A percentile compares a stretch with the other conserved stretches of the same genome.
These are phyloP conservation scores for Salinomyces thailandicus DNA, from an alignment of 2,329 filamentous ascomycete species.

Conservation along the genomic window DNA sequence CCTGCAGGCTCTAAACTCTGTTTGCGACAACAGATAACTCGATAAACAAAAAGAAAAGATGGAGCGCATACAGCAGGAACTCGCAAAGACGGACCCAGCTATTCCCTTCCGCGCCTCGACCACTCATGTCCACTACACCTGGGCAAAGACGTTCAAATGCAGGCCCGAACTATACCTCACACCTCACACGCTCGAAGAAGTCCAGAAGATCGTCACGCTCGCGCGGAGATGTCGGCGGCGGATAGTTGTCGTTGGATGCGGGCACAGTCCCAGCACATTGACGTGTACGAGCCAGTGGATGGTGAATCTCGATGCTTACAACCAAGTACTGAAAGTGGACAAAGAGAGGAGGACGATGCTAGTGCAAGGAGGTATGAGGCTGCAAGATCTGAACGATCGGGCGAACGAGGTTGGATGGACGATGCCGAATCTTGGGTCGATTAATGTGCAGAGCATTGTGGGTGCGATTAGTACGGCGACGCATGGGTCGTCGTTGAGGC, in stretches of 20 bases:
- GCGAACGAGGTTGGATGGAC: slow-evolving; percentile 68
- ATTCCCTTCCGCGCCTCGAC: slow-evolving; percentile 67
- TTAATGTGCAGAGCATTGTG: slow-evolving; percentile 86
- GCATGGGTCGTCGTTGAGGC: slow-evolving; percentile 74
- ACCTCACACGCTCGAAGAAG: slow-evolving; percentile 65
- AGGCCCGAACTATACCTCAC: slow-evolving; percentile 85
- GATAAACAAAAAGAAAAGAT: no score
- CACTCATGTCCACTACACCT: slow-evolving; percentile 74
- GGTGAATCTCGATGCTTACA: slow-evolving; percentile 80
- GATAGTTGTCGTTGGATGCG: slow-evolving; percentile 77
- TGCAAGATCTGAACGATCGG: slow-evolving; percentile 61
- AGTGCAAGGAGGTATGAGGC: slow-evolving; percentile 79
- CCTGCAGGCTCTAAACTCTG: no score
- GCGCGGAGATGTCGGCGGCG: slow-evolving; percentile 72
- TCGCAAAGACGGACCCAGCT: slow-evolving; percentile 47
- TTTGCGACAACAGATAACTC: no score
- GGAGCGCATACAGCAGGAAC: slow-evolving; percentile 39
- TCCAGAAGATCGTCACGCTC: slow-evolving; percentile 72
- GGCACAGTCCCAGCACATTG: slow-evolving; percentile 82
- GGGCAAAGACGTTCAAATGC: slow-evolving; percentile 87
- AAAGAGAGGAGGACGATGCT: slow-evolving; percentile 54
- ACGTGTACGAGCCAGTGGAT: slow-evolving; percentile 94
- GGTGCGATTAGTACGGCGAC: slow-evolving; percentile 89
- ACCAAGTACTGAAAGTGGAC: slow-evolving; percentile 61
- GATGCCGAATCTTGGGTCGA: slow-evolving; percentile 86